Percentiles rank a stretch among this genome's conserved stretches.
phyloP scores from a whole-genome alignment of 352 stramenopile genomes.

The Thalassiosira pacifica region DNA sequence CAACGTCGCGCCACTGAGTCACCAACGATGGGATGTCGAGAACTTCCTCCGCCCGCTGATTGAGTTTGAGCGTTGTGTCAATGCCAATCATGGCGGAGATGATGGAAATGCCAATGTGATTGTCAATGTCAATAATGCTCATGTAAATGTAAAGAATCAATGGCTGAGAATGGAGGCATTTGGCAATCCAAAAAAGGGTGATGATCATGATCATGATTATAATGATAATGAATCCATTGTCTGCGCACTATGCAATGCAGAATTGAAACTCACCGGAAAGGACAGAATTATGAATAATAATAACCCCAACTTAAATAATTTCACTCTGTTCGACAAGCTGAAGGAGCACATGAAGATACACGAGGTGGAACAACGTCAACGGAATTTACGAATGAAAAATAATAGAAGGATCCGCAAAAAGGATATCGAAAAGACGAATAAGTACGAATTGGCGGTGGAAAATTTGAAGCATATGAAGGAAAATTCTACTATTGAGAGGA shows the following conservation, averaged over 20 bases:
- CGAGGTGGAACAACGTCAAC: neutral
- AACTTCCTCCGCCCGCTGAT: neutral
- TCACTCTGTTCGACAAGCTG: neutral
- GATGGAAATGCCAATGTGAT: neutral
- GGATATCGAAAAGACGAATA: neutral
- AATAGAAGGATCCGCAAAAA: neutral
- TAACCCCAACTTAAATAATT: no score
- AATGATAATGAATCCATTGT: neutral
- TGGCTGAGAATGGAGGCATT: slow-evolving; percentile 1
- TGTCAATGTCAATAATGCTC: neutral
- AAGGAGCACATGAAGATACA: slow-evolving; percentile 5
- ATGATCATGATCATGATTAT: neutral
- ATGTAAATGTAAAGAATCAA: neutral
- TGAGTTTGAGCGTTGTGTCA: neutral
- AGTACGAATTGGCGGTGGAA: slow-evolving; percentile 4
- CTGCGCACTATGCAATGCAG: neutral
- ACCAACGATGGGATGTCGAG: neutral
- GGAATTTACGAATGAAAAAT: neutral
- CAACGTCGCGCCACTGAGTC: neutral
- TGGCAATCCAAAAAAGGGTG: neutral
- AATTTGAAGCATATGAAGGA: neutral
- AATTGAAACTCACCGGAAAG: slow-evolving; percentile 2
- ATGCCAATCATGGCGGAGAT: neutral
- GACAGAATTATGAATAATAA: neutral
- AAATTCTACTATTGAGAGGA: no score